Base-by-base conservation (phyloP, 2,329 filamentous ascomycete species). In the Ascosphaera apis region DNA sequence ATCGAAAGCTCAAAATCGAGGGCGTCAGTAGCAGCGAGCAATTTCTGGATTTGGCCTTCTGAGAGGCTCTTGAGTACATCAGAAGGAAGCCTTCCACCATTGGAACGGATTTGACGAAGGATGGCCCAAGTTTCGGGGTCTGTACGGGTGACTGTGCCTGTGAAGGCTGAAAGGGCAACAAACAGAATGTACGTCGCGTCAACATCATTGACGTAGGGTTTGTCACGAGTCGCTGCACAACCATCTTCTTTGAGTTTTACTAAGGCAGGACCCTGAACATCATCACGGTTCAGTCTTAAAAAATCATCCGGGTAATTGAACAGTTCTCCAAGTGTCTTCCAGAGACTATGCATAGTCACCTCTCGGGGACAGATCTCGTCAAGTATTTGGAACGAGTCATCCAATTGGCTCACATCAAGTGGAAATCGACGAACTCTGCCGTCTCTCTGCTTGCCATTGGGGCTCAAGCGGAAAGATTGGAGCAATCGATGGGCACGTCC, bases 1-100 rank as follows among this genome's bases (percentile, higher is more conserved):
- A 66, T 45, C 13, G 62, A 63, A 17, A 63, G 52, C 28, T 66
- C 63, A 45, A 67, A 60, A 40, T 67, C 63, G 11, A 67, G 48
- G 27, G 53, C 54, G 43, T 67, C 58, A 40, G 47, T 53, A 3
- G 49, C 44, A 18, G 52, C 48, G n/a, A 54, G 41, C 7, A 55
- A 41, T 35, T 47, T 46, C 42, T 40, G 45, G 13, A 48, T 53
- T 35, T 46, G 47, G 3, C 44, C 36, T 3, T 44, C 18, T 7
- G 51, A 41, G 18, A 53, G 44, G 28, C 52, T 55, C 30, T 47
- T 47, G 44, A 58, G 51, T 12, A 54, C 50, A 2, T 48, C 45
- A 21, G 53, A 45, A n/a, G 55, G 54, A 33, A 54, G 47, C 34
- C 58, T 49, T 18, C 47, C 47, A 3, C 58, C 56, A 8, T 49